Conservation (phyloP, 83 land plant genomes). For the Thuja plicata region DNA sequence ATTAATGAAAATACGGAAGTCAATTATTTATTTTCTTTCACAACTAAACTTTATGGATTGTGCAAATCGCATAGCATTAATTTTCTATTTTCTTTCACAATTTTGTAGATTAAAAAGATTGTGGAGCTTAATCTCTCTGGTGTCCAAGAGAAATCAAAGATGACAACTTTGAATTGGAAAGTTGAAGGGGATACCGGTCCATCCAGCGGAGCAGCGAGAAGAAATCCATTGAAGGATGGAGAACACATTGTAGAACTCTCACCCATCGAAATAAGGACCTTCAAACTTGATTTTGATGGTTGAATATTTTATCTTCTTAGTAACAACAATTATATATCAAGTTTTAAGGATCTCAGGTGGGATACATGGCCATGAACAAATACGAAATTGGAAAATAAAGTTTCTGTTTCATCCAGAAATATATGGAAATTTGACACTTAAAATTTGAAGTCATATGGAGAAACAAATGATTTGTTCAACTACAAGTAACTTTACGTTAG, state of each 20-base stretch:
- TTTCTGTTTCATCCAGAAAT: not conserved
- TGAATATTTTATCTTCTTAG: not conserved
- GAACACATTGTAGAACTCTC: slow-evolving; percentile 10
- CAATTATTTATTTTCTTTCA: too few species aligned
- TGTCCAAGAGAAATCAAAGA: slow-evolving; percentile 12
- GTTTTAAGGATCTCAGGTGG: not conserved
- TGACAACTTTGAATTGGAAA: slow-evolving; percentile 20
- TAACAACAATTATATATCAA: not conserved
- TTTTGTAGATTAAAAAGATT: slow-evolving; percentile 16
- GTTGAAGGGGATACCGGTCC: not conserved
- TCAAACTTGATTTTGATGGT: slow-evolving; percentile 2
- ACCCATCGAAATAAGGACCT: slow-evolving; percentile 14
- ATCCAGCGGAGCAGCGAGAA: not conserved
- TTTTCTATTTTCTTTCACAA: not conserved
- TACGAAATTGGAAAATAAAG: not conserved
- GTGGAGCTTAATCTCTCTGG: slow-evolving; percentile 23
- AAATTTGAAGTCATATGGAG: not conserved
- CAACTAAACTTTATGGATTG: too few species aligned
- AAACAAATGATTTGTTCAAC: not conserved
- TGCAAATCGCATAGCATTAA: too few species aligned
- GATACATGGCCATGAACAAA: not conserved
- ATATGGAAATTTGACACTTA: not conserved
- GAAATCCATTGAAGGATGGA: slow-evolving; percentile 1
- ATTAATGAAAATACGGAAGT: too few species aligned
- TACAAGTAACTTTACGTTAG: too few species aligned